Base-by-base conservation (phyloP, 2,329 filamentous ascomycete species). In the Pseudopithomyces maydicus region DNA sequence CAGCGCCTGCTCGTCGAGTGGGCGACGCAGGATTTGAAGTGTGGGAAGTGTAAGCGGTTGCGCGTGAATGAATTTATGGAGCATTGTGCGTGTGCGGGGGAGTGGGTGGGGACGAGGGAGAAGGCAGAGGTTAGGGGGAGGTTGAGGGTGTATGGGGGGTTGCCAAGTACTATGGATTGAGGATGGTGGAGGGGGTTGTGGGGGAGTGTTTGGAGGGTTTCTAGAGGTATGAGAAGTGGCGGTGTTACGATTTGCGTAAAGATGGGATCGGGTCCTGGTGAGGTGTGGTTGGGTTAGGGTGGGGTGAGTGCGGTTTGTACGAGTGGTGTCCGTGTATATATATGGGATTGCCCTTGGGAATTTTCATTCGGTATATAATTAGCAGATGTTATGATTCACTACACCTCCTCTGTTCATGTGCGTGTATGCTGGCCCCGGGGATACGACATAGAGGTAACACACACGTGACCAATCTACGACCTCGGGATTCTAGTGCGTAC, bases 51-150 rank as follows among this genome's bases (percentile, higher is more conserved):
- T 67, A 76, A 75, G 41, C 68, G 78, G 3, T 77, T 97, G 38
- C 82, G 92, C 71, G 83, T 91, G 39, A 98, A 97, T 73, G 94
- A 97, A 70, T 96, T 98, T 68, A 92, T 95, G 88, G 94, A 97
- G 75, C 93, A 98, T 76, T 99, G 96, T 77, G 90, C 88, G 11
- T 99, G 95, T 80, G 91, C 91, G 59, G 95, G 95, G 3, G 84
- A 85, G 57, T 99, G 95, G 95, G 84, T 82, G 17, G 86, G 86
- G 63, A 91, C 87, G 19, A 82, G 93, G 57, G 84, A 88, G 64
- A 82, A 84, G 62, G 85, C 84, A 29, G 90, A 90, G 26, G 79
- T 94, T 23, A 77, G 85, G 69, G 85, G 81, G 72, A 84, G 80
- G 71, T 67, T 98, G 68, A 82, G 75, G 41, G 89, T 97, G 4